Conservation (phyloP, 2,329 filamentous ascomycete genomes). For the Penicillium concentricum region DNA sequence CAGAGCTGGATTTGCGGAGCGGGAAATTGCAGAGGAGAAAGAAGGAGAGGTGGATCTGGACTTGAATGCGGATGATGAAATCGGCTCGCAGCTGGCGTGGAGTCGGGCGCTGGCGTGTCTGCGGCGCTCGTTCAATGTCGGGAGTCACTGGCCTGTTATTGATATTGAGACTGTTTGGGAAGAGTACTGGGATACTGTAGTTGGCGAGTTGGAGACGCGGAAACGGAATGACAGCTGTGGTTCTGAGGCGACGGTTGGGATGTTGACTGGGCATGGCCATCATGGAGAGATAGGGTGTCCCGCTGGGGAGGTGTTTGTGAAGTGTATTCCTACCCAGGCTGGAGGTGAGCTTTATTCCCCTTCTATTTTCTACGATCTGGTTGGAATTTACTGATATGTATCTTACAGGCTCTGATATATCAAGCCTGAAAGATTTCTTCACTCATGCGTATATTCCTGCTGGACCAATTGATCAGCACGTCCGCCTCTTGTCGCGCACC, state of each 20-base stretch:
- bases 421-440: conserved; percentile 49
- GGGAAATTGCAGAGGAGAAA: conserved; percentile 60
- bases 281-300: not conserved
- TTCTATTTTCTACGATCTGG: not conserved
- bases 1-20: conserved; percentile 65
- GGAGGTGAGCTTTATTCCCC: conserved; percentile 31
- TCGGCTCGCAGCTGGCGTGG: conserved; percentile 64
- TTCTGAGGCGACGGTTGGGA: conserved; percentile 7
- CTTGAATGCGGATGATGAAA: conserved; percentile 15
- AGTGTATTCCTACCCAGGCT: conserved; percentile 37
- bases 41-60: not conserved
- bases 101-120: conserved; percentile 59
- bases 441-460: conserved; percentile 52
- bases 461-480: conserved; percentile 47
- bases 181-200: conserved; percentile 31
- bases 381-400: not conserved
- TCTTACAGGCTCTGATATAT: conserved; percentile 19
- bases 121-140: conserved; percentile 56
- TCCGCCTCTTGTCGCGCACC: conserved; percentile 56
- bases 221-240: conserved; percentile 18
- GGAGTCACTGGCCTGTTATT: conserved; percentile 27
- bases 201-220: conserved; percentile 20
- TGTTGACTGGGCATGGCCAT: conserved; percentile 7
- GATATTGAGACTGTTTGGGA: conserved; percentile 44
- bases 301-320: conserved; percentile 27